phyloP scores from a whole-genome alignment of 2,329 filamentous ascomycete species.

The Biscogniauxia mediterranea region DNA sequence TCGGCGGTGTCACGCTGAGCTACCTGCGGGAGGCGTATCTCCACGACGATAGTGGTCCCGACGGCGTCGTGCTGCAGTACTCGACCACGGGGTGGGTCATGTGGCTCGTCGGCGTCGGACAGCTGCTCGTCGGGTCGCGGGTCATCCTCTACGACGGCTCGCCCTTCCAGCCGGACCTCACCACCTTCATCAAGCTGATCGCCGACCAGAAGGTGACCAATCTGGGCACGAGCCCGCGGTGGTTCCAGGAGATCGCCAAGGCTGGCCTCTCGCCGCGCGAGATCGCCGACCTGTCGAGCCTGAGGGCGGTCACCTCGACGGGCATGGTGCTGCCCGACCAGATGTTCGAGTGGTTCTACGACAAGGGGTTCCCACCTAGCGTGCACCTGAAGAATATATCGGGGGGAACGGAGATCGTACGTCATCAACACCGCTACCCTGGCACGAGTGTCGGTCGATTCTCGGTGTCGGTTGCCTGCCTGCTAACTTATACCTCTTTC shows the following conservation, averaged over 20 bases:
- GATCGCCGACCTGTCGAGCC: conserved; percentile 58
- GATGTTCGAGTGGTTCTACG: conserved; percentile 77
- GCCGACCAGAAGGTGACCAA: conserved; percentile 66
- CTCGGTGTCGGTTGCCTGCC: neutral
- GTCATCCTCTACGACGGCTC: conserved; percentile 79
- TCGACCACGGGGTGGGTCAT: conserved; percentile 85
- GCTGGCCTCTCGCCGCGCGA: conserved; percentile 60
- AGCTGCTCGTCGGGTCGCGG: conserved; percentile 58
- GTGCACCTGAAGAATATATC: conserved; percentile 72
- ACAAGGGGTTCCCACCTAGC: conserved; percentile 64
- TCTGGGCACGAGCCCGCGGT: conserved; percentile 74
- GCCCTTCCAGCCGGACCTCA: conserved; percentile 69
- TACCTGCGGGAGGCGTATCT: conserved; percentile 57
- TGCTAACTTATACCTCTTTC: conserved; percentile 13
- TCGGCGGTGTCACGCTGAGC: conserved; percentile 61
- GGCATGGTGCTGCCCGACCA: conserved; percentile 80
- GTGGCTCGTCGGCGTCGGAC: conserved; percentile 65
- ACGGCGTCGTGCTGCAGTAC: conserved; percentile 51
- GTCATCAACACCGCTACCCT: conserved; percentile 20
- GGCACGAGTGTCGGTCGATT: neutral
- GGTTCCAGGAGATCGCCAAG: conserved; percentile 71
- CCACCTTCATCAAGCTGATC: conserved; percentile 60
- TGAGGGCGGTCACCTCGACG: conserved; percentile 66
- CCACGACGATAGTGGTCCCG: conserved; percentile 42
- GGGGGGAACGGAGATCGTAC: conserved; percentile 73